These are phyloP conservation scores for Paramecium pentaurelia DNA, from an alignment of 73 alveolate genomes.

Conservation along the genomic window DNA sequence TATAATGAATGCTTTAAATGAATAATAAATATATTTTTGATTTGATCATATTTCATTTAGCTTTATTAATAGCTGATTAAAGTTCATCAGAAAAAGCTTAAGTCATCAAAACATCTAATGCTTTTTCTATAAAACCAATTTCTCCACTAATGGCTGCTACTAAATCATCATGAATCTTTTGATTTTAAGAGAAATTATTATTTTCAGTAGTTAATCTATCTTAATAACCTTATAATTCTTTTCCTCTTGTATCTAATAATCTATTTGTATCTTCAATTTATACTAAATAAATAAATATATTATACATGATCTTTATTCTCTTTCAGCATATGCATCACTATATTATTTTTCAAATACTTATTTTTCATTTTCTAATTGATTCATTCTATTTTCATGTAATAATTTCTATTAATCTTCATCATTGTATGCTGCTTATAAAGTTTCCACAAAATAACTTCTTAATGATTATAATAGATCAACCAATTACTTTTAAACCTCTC, in stretches of 20 bases:
- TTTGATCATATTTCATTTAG: conserved; percentile 23
- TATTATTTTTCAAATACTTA: conserved; percentile 29
- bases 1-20: no score
- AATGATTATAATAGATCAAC: conserved; percentile 36
- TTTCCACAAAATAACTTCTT: conserved; percentile 21
- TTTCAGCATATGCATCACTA: conserved; percentile 38
- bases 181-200: background rate
- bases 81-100: conserved; percentile 20
- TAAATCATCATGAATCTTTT: conserved; percentile 27
- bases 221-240: background rate
- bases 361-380: background rate
- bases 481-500: conserved; percentile 1
- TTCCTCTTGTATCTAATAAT: background rate
- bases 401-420: conserved; percentile 47
- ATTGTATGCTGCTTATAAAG: conserved; percentile 10
- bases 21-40: background rate
- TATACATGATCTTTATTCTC: conserved; percentile 26
- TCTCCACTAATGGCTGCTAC: conserved; percentile 36
- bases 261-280: conserved; percentile 15
- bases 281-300: background rate
- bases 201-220: conserved; percentile 43
- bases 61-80: conserved; percentile 22
- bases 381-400: background rate
- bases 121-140: conserved; percentile 37
- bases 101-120: background rate